Evolutionary conservation across 495 filamentous ascomycete genomes (phyloP).

Genomic region (Penicillium paradoxum): DNA sequence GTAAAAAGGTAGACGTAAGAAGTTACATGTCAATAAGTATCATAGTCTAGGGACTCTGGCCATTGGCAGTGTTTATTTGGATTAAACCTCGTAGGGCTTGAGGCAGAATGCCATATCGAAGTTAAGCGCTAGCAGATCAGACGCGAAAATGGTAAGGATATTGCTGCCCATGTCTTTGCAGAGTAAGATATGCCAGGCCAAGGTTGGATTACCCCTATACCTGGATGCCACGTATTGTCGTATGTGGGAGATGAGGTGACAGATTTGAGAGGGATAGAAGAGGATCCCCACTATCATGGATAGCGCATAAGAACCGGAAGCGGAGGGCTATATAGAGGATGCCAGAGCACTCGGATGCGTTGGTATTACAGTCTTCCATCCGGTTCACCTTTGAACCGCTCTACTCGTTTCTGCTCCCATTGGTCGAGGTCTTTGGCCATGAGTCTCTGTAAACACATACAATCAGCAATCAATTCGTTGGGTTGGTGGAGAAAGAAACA

Average conservation of each 20-base stretch:
- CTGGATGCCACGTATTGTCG: no score
- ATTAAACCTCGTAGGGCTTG: background rate
- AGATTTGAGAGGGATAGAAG: no score
- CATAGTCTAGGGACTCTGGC: background rate
- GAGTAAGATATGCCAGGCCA: no score
- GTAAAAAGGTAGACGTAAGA: background rate
- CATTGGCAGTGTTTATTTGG: background rate
- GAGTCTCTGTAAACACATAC: conserved; percentile 54
- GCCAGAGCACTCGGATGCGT: background rate
- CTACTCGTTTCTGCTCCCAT: conserved; percentile 94
- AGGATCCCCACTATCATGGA: no score
- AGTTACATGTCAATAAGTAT: conserved; percentile 1
- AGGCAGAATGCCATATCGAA: background rate
- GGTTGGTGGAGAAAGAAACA: no score
- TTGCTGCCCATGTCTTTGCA: no score
- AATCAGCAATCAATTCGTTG: conserved; percentile 5
- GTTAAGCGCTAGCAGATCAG: background rate
- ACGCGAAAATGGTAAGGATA: background rate
- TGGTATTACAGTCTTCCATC: conserved; percentile 67
- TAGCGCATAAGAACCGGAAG: no score
- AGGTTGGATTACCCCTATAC: no score
- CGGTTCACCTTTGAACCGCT: conserved; percentile 79
- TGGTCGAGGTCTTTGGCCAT: conserved; percentile 88
- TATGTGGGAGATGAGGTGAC: no score
- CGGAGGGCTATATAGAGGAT: no score